phyloP scores from a whole-genome alignment of 352 stramenopile genomes.

The Phytophthora pistaciae region DNA sequence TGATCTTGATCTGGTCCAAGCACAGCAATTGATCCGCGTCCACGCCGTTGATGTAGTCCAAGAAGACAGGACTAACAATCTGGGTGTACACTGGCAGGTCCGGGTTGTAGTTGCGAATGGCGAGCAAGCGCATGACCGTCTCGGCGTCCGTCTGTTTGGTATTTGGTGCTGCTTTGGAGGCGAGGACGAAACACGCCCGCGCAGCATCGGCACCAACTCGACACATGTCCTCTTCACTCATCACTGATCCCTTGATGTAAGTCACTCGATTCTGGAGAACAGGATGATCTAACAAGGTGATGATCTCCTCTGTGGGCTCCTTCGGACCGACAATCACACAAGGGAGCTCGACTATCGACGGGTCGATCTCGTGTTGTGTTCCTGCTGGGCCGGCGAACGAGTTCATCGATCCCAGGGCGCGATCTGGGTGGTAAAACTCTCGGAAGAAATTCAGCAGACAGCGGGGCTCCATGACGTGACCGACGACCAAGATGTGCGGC shows the following conservation, averaged over 20 bases:
- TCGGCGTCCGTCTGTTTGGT: slow-evolving; percentile 56
- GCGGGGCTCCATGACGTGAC: slow-evolving; percentile 59
- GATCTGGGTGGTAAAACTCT: slow-evolving; percentile 73
- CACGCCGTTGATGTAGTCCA: slow-evolving; percentile 67
- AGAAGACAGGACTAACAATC: slow-evolving; percentile 61
- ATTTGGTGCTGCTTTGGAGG: slow-evolving; percentile 55
- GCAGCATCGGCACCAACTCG: slow-evolving; percentile 62
- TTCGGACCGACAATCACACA: slow-evolving; percentile 65
- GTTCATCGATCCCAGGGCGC: slow-evolving; percentile 35
- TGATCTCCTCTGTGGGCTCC: slow-evolving; percentile 59
- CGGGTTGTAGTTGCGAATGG: slow-evolving; percentile 69
- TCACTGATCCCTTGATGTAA: slow-evolving; percentile 75
- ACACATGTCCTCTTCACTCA: slow-evolving; percentile 74
- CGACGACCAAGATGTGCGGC: slow-evolving; percentile 65
- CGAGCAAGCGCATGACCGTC: slow-evolving; percentile 65
- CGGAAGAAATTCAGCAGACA: slow-evolving; percentile 67
- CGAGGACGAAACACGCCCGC: slow-evolving; percentile 65
- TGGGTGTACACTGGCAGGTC: slow-evolving; percentile 70
- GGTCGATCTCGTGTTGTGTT: slow-evolving; percentile 23
- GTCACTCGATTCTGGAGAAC: slow-evolving; percentile 66
- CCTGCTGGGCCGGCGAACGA: slow-evolving; percentile 15
- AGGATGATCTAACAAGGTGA: slow-evolving; percentile 66
- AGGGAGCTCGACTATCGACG: slow-evolving; percentile 49
- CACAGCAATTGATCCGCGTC: slow-evolving; percentile 66
- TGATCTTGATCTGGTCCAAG: slow-evolving; percentile 74